Evolutionary conservation across 2,329 filamentous ascomycete genomes (phyloP), one percentile per base, ranked within the genome.

Genomic region (Fusarium sp.): DNA sequence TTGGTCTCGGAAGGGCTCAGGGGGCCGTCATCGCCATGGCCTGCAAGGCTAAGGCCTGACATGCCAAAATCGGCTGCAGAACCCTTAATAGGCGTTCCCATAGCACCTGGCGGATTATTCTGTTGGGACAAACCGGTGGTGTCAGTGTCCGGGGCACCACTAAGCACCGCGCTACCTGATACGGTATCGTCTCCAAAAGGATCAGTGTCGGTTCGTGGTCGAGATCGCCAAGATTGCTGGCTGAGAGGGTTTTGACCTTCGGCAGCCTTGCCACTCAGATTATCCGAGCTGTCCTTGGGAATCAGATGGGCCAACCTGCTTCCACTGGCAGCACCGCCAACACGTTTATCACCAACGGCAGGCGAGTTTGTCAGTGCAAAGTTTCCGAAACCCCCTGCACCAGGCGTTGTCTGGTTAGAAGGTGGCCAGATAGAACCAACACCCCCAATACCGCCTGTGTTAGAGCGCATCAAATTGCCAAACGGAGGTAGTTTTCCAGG

Each of bases 1-100:
- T 99, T 99, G 4, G 96, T 98, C 75, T 97, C 93, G 0, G 94
- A 96, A 12, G 96, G 96, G 77, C 95, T 98, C 75, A 93, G 88
- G 1, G 92, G 91, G 61, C 93, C 92, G n/a, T 78, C 81, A 56
- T 88, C 85, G 37, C 88, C 84, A 49, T 89, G 83, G 51, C 85
- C 85, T 78, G 77, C 88, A 75, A 83, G 84, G 79, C 80, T 86
- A 72, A 86, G 83, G 72, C 87, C 86, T 15, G 86, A 82, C 85
- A 90, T 88, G 44, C 88, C 88, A 72, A 90, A 88, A 63, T 91
- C 88, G 40, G 84, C 81, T 6, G 86, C 80, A 5, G 81, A 83
- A 7, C 81, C 84, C 75, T 88, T 88, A 23, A 84, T 78, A 0
- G 86, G 86, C 1, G 85, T 88, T 46, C 87, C 86, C 56, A 85